Evolutionary conservation across 208 protist genomes (phyloP).

Genomic region (Acanthamoeba triangularis): DNA sequence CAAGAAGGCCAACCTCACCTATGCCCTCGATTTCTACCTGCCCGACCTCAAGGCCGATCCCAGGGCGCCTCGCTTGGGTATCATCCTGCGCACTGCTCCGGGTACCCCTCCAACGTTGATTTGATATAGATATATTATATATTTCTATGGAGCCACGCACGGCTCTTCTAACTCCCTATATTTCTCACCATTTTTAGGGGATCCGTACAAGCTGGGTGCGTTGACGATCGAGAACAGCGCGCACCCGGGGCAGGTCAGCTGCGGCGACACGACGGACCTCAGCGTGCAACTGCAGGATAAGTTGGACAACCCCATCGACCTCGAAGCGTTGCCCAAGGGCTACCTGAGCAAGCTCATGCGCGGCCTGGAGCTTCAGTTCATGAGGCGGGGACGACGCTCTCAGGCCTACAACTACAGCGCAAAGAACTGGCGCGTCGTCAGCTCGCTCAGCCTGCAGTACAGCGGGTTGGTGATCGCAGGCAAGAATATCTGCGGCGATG

Average conservation of each 20-base stretch:
- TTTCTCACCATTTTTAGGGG: background rate
- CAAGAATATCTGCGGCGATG: slow-evolving; percentile 23
- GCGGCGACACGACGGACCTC: background rate
- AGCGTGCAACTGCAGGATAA: slow-evolving; percentile 5
- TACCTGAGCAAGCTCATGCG: background rate
- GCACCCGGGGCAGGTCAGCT: background rate
- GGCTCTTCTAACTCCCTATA: background rate
- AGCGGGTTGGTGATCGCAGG: background rate
- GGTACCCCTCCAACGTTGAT: too few species aligned
- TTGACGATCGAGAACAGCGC: background rate
- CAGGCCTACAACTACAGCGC: background rate
- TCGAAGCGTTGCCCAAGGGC: background rate
- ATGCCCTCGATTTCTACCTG: background rate
- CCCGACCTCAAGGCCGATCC: background rate
- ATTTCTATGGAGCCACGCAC: too few species aligned
- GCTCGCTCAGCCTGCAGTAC: background rate
- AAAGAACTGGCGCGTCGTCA: background rate
- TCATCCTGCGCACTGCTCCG: background rate
- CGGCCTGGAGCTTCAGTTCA: background rate
- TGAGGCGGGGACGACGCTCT: background rate
- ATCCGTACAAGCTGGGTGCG: background rate
- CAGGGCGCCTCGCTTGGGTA: background rate
- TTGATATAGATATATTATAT: too few species aligned
- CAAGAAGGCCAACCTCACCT: background rate
- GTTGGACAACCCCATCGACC: background rate